Evolutionary conservation across 225 moss, liverwort and hornwort genomes (phyloP).

Genomic region (Sphagnum contortum): DNA sequence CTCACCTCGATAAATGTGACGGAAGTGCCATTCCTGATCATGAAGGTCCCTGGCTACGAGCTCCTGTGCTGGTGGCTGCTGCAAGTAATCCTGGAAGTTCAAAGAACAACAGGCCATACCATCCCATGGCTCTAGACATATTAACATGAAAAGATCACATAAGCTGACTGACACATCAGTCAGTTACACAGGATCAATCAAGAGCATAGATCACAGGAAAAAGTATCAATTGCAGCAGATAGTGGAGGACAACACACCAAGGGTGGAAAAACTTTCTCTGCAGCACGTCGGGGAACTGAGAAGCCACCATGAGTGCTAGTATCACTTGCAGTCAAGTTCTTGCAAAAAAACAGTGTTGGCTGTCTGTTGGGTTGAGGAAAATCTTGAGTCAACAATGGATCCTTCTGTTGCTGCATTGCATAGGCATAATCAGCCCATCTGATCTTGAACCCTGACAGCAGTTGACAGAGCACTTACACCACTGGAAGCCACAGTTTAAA

Average conservation of each 20-base stretch:
- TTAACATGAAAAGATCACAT: no score
- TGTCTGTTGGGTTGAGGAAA: conserved; percentile 29
- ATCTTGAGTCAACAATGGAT: conserved; percentile 20
- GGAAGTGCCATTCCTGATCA: conserved; percentile 81
- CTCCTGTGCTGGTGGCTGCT: conserved; percentile 70
- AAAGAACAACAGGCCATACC: no score
- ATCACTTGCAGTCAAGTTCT: conserved; percentile 52
- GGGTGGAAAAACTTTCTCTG: conserved; percentile 53
- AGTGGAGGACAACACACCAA: conserved; percentile 13
- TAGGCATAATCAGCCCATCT: background rate
- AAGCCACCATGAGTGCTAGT: conserved; percentile 57
- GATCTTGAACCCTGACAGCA: background rate
- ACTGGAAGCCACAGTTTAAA: no score
- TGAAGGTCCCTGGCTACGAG: conserved; percentile 82
- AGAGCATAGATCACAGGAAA: no score
- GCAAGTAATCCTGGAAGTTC: conserved; percentile 53
- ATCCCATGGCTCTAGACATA: no score
- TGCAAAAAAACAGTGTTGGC: conserved; percentile 48
- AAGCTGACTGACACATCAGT: no score
- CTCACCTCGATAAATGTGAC: conserved; percentile 80
- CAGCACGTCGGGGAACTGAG: conserved; percentile 41
- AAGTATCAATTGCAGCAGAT: no score
- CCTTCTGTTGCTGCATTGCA: conserved; percentile 32
- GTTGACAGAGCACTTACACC: background rate
- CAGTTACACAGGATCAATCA: no score